Base-by-base conservation (phyloP, 2,329 filamentous ascomycete genomes). In the Colletotrichum navitas region DNA sequence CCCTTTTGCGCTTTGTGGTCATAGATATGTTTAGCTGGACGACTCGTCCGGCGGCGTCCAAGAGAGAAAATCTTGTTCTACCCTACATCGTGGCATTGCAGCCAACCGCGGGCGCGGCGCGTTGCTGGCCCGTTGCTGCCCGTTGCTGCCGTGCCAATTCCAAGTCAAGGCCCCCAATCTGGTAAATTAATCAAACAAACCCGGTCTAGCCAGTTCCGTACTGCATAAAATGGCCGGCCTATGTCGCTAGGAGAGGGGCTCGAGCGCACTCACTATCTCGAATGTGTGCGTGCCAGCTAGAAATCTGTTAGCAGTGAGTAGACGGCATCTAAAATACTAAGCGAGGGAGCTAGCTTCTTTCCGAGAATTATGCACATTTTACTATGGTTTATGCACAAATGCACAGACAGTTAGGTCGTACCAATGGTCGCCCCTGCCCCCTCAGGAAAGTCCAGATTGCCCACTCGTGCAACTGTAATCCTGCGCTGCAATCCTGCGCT, bases 141-240 rank as follows among this genome's bases (percentile, higher is more conserved):
- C 39, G 39, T 55, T 56, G 47, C 66, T 70, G 55, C 61, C 29
- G 47, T 49, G 47, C 65, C 49, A 71, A 66, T 71, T 71, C 61
- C 47, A 65, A 45, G 36, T 16, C 47, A 39, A 32, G 24, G n/a
- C 47, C 60, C 36, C 39, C 26, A 52, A 70, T 70, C 26, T 36
- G 69, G 69, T 54, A 72, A 61, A 60, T 66, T 47, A 71, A 71
- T 72, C 62, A 66, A 72, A 71, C 34, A 39, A 45, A 49, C 43
- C 45, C 41, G 63, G 54, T 41, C 51, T 54, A 39, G 29, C 43
- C 45, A 59, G 26, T 41, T 47, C 39, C 36, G 54, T 29, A 41
- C 36, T 16, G 61, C 61, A 51, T 66, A 52, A 52, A 62, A 47
- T 58, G 24, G 24, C 43, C 66, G 65, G 39, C 66, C 69, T 43